These are phyloP conservation scores for Fusarium begoniae DNA, from an alignment of 2,329 filamentous ascomycete genomes.

Conservation along the genomic window DNA sequence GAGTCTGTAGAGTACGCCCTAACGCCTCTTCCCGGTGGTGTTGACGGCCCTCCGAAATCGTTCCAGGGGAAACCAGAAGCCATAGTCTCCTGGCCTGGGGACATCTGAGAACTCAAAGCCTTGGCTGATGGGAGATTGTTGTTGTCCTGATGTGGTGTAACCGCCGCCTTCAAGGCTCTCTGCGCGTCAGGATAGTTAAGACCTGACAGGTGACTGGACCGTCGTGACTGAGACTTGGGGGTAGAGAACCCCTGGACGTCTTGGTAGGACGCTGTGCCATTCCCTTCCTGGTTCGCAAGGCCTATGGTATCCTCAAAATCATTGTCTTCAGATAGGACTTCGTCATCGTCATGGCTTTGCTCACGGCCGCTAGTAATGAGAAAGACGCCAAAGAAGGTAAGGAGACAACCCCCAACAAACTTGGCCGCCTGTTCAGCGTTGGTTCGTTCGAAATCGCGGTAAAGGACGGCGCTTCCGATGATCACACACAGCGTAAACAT, in stretches of 20 bases:
- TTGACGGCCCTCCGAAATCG: slow-evolving; percentile 46
- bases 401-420: slow-evolving; percentile 87
- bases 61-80: slow-evolving; percentile 57
- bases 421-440: slow-evolving; percentile 77
- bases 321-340: slow-evolving; percentile 63
- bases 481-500: slow-evolving; percentile 97
- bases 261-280: slow-evolving; percentile 19
- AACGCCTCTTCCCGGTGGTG: slow-evolving; percentile 47
- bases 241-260: slow-evolving; percentile 32
- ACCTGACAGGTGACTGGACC: slow-evolving; percentile 59
- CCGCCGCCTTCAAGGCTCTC: slow-evolving; percentile 43
- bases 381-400: slow-evolving; percentile 98
- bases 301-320: slow-evolving; percentile 72
- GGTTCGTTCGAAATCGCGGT: slow-evolving; percentile 92
- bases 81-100: slow-evolving; percentile 49
- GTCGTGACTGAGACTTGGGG: slow-evolving; percentile 51
- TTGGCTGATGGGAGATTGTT: slow-evolving; percentile 51
- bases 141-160: slow-evolving; percentile 48
- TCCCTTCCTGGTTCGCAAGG: slow-evolving; percentile 60
- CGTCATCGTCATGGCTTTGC: slow-evolving; percentile 64
- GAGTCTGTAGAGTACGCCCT: slow-evolving; percentile 51
- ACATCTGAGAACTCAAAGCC: slow-evolving; percentile 46
- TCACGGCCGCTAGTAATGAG: slow-evolving; percentile 89
- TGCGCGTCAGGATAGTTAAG: slow-evolving; percentile 54
- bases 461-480: slow-evolving; percentile 89